These are phyloP conservation scores for Hirsutella rhossiliensis DNA, from an alignment of 2,329 filamentous ascomycete genomes.

Conservation along the genomic window DNA sequence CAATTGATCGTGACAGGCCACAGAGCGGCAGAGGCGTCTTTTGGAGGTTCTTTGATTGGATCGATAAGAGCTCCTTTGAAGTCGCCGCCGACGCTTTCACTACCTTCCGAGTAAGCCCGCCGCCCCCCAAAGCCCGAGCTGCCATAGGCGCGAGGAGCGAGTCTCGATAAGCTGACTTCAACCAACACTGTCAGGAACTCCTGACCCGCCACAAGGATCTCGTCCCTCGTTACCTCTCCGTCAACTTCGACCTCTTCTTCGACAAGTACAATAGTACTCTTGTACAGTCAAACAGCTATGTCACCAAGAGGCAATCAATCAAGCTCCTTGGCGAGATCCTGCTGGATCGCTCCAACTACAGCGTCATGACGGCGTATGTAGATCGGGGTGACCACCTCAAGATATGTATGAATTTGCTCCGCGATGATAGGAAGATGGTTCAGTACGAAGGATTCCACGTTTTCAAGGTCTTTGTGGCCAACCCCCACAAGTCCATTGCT, in stretches of 20 bases:
- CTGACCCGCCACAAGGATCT: slow-evolving; percentile 88
- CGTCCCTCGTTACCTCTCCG: slow-evolving; percentile 74
- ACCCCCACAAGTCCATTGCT: slow-evolving; percentile 93
- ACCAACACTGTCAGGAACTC: slow-evolving; percentile 53
- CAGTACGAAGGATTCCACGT: slow-evolving; percentile 99
- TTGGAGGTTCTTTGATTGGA: slow-evolving; percentile 96
- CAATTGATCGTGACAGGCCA: slow-evolving; percentile 62
- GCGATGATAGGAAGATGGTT: slow-evolving; percentile 96
- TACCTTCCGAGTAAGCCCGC: slow-evolving; percentile 67
- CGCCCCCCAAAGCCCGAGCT: background rate
- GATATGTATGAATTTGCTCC: slow-evolving; percentile 93
- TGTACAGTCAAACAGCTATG: slow-evolving; percentile 87
- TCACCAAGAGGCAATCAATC: slow-evolving; percentile 96
- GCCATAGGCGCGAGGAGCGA: background rate
- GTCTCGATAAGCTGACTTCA: background rate
- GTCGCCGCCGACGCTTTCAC: slow-evolving; percentile 96
- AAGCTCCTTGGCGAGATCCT: slow-evolving; percentile 93
- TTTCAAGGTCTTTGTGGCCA: slow-evolving; percentile 98
- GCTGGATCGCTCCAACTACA: slow-evolving; percentile 91
- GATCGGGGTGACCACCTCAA: slow-evolving; percentile 93
- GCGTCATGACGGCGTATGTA: slow-evolving; percentile 95
- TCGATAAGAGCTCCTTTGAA: slow-evolving; percentile 92
- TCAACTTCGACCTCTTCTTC: slow-evolving; percentile 93
- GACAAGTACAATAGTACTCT: slow-evolving; percentile 76
- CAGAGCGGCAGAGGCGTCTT: slow-evolving; percentile 79